Conservation (phyloP, 2,329 filamentous ascomycete genomes). For the Sporothrix pseudoabietina region DNA sequence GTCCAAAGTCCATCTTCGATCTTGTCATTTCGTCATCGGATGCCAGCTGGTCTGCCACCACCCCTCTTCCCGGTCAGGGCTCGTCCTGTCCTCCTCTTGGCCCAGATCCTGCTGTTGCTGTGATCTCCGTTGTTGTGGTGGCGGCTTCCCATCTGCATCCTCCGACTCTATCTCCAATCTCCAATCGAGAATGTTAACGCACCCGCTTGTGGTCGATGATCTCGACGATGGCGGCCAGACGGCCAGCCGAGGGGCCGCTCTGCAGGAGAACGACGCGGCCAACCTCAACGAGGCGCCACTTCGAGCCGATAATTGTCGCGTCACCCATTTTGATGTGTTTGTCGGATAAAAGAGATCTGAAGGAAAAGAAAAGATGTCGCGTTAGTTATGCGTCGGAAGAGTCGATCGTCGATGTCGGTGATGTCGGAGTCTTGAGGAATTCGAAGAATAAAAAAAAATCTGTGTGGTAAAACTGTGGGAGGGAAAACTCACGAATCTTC, state of each 20-base stretch:
- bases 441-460: background rate
- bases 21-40: background rate
- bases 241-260: conserved; percentile 76
- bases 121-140: background rate
- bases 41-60: background rate
- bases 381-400: conserved; percentile 24
- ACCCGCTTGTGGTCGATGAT: conserved; percentile 99
- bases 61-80: background rate
- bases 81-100: background rate
- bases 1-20: background rate
- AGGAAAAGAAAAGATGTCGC: conserved; percentile 17
- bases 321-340: conserved; percentile 71
- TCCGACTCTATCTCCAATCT: background rate
- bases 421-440: background rate
- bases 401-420: background rate
- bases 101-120: background rate
- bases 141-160: background rate
- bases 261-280: conserved; percentile 95
- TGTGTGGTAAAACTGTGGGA: background rate
- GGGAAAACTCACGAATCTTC: conserved; percentile 33
- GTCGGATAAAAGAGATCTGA: conserved; percentile 28
- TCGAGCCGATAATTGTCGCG: conserved; percentile 77
- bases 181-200: conserved; percentile 56
- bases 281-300: conserved; percentile 97
- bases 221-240: conserved; percentile 93